Evolutionary conservation across 2,329 filamentous ascomycete genomes (phyloP).

Genomic region (Calycina marina): DNA sequence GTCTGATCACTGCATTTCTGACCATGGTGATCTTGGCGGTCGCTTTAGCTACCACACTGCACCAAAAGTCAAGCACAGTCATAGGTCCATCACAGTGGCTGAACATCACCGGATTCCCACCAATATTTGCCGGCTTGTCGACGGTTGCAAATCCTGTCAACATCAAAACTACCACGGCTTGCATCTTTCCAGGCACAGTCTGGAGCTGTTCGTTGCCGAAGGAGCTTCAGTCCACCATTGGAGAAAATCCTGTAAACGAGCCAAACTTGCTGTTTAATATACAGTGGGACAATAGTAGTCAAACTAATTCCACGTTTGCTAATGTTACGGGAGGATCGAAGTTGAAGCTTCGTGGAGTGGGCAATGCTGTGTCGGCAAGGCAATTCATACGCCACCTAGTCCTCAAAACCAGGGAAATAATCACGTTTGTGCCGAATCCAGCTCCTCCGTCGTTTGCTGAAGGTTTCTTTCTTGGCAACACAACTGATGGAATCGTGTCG

Average conservation of each 20-base stretch:
- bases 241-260: conserved; percentile 49
- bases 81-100: conserved; percentile 45
- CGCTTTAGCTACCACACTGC: conserved; percentile 42
- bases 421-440: conserved; percentile 29
- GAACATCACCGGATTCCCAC: conserved; percentile 74
- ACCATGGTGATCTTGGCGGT: conserved; percentile 41
- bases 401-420: conserved; percentile 21
- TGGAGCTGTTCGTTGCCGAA: conserved; percentile 84
- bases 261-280: conserved; percentile 75
- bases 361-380: conserved; percentile 22
- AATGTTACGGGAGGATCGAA: conserved; percentile 18
- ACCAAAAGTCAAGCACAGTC: conserved; percentile 25
- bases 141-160: conserved; percentile 65
- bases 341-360: conserved; percentile 13
- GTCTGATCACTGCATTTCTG: conserved; percentile 35
- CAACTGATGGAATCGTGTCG: conserved; percentile 58
- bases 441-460: conserved; percentile 38
- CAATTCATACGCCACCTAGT: conserved; percentile 19
- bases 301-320: conserved; percentile 28
- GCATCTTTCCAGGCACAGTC: conserved; percentile 55
- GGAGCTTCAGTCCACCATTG: conserved; percentile 51
- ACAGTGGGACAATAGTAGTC: conserved; percentile 48
- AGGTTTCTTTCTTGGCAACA: conserved; percentile 70
- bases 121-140: conserved; percentile 70
- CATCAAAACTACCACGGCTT: conserved; percentile 47